Evolutionary conservation across 441 rosid species (phyloP), one percentile per base, ranked within the genome.

Genomic region (Caryocar brasiliense): DNA sequence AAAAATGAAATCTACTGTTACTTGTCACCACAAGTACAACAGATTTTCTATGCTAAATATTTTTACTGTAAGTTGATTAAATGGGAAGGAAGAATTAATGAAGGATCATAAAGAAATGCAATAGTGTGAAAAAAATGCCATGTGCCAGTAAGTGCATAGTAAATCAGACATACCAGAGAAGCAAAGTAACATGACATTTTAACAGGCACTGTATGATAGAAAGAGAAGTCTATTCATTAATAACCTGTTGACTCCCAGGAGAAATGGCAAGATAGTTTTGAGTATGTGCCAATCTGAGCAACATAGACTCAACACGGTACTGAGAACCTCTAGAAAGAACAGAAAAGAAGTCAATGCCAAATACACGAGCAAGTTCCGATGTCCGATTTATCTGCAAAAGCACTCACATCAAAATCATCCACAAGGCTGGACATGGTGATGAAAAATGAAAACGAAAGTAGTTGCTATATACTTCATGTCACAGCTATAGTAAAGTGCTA

Each of bases 271-370:
- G 78, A 76, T 86, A 93, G 65, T 93, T 93, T 71, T 93, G 96
- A 10, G 97, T 70, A 59, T 84, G 97, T 47, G 99, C 97, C 75
- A 93, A 69, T 76, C 97, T 77, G 51, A 93, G 74, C 67, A 93
- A 61, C 99, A 93, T 93, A 44, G 97, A 93, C 74, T 93, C 99
- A 49, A 93, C 99, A 47, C 97, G 96, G 57, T 82, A 93, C 42
- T 93, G 95, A 15, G 99, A 93, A 59, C 99, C 99, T 67, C 99
- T 83, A 60, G 97, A 93, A 28, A 88, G 95, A 70, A 93, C 99
- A 51, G 97, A 88, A 71, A 93, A 93, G 73, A 93, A 93, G 43
- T 93, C 97, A 11, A 88, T 93, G 56, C 99, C 99, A 59, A 88
- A 93, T 55, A 93, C 80, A 42, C 97, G 96, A 70, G 99, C 96